A percentile compares a stretch with the other conserved stretches of the same genome.
Conservation (phyloP, 108 stramenopile species). For the Cyclotella cryptica region DNA sequence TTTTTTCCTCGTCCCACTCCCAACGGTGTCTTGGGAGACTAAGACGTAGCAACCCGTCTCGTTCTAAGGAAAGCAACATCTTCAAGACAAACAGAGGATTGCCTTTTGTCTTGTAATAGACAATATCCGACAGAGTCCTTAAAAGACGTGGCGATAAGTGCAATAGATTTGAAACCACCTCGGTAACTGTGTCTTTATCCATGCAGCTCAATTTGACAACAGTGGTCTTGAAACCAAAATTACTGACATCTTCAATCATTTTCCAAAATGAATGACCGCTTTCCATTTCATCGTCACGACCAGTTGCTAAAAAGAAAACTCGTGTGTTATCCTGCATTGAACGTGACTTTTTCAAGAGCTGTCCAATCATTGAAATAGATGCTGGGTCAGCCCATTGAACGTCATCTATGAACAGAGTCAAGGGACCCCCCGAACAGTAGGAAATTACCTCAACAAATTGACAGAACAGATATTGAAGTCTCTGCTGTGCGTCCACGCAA, state of each 20-base stretch:
- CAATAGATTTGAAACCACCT: slow-evolving; percentile 9
- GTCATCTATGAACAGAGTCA: slow-evolving; percentile 37
- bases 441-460: slow-evolving; percentile 22
- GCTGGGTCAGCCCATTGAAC: slow-evolving; percentile 33
- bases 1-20: slow-evolving; percentile 40
- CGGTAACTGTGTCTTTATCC: slow-evolving; percentile 15
- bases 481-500: slow-evolving; percentile 24
- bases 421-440: not conserved
- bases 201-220: slow-evolving; percentile 6
- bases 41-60: slow-evolving; percentile 10
- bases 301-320: slow-evolving; percentile 17
- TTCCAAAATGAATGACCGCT: slow-evolving; percentile 8
- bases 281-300: slow-evolving; percentile 24
- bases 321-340: not conserved
- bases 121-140: not conserved
- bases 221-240: slow-evolving; percentile 1
- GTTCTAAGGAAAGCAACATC: slow-evolving; percentile 19
- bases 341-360: not conserved
- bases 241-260: not conserved
- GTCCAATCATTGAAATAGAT: slow-evolving; percentile 14
- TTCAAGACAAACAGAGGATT: slow-evolving; percentile 29
- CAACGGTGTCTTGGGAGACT: slow-evolving; percentile 31
- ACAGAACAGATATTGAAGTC: slow-evolving; percentile 24
- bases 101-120: slow-evolving; percentile 29
- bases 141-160: slow-evolving; percentile 13